Conservation (phyloP, 306 rosid genomes). For the Rosa chinensis region DNA sequence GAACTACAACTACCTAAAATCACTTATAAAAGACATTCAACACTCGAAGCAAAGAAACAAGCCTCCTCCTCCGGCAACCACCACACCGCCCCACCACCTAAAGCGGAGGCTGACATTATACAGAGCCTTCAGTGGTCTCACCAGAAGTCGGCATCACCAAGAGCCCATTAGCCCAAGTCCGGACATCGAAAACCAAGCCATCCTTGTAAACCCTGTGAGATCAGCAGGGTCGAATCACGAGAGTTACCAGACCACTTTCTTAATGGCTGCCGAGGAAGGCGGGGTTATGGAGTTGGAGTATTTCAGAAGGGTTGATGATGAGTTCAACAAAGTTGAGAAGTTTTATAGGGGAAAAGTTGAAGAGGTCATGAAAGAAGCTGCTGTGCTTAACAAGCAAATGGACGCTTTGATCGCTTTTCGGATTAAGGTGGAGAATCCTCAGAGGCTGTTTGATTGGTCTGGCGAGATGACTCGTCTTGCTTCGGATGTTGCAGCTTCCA, state of each 20-base stretch:
- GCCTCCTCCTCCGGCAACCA: slow-evolving; percentile 22
- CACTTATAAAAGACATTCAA: slow-evolving; percentile 51
- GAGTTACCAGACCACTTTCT: slow-evolving; percentile 48
- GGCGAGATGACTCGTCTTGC: slow-evolving; percentile 58
- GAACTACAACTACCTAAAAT: slow-evolving; percentile 48
- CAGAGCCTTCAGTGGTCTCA: slow-evolving; percentile 77
- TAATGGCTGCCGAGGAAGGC: slow-evolving; percentile 57
- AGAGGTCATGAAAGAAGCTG: slow-evolving; percentile 64
- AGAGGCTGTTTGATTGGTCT: slow-evolving; percentile 29
- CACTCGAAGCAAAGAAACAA: slow-evolving; percentile 19
- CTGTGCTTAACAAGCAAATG: slow-evolving; percentile 61
- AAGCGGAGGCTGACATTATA: slow-evolving; percentile 49
- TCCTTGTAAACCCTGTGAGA: slow-evolving; percentile 40
- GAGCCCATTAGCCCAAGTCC: slow-evolving; percentile 17
- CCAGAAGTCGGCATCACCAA: slow-evolving; percentile 25
- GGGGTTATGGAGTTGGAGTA: slow-evolving; percentile 57
- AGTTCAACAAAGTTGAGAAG: slow-evolving; percentile 61
- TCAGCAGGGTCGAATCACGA: slow-evolving; percentile 16
- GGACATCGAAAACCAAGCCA: slow-evolving; percentile 64
- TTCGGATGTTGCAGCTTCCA: slow-evolving; percentile 49
- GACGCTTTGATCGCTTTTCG: slow-evolving; percentile 68
- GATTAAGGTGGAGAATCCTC: slow-evolving; percentile 61
- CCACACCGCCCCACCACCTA: slow-evolving; percentile 20
- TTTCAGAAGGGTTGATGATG: slow-evolving; percentile 52
- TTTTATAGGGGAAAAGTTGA: slow-evolving; percentile 50